Base-by-base conservation (phyloP, 257 asterid genomes). In the Nyctanthes arbortristis region DNA sequence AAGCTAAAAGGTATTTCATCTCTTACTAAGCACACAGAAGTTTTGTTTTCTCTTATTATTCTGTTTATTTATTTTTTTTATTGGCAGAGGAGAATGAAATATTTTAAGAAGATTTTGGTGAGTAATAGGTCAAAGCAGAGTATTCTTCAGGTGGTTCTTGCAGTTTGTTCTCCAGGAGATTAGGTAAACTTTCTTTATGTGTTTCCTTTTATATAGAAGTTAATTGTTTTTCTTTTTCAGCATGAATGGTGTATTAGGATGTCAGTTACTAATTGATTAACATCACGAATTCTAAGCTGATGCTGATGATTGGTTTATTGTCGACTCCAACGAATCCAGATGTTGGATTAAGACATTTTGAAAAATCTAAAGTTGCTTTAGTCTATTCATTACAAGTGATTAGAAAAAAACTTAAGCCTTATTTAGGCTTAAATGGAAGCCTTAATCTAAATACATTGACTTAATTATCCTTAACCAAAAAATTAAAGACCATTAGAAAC, bases 81-180 rank as follows among this genome's bases (percentile, higher is more conserved):
- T 33, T 7, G 14, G 33, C n/a, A 22, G 16, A 24, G 71, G 72
- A 77, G 80, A 62, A 91, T 31, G 80, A 75, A 54, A 73, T 28
- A 14, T 74, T 89, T 37, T 94, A 89, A 78, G 79, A 89, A 91
- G 84, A 80, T 93, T 78, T 61, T 91, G 88, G 97, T 93, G 39
- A 91, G 99, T 74, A 91, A 93, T 78, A 97, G 99, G 31, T 97
- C 99, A 35, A 93, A 93, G 69, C 97, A 88, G 82, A 83, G 97
- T 78, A 87, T 80, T 75, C 75, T 89, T 68, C 99, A 93, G 79
- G 99, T 96, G 39, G 86, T 94, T 73, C 85, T 91, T 68, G 97
- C 97, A 11, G 97, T 91, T 45, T 94, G 99, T 72, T 87, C 99
- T 16, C 96, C 97, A 5, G 97, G 97, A 73, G 99, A 43, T 43